Evolutionary conservation across 306 rosid genomes (phyloP), one percentile per base, ranked within the genome.

Genomic region (Dryas alaskensis): DNA sequence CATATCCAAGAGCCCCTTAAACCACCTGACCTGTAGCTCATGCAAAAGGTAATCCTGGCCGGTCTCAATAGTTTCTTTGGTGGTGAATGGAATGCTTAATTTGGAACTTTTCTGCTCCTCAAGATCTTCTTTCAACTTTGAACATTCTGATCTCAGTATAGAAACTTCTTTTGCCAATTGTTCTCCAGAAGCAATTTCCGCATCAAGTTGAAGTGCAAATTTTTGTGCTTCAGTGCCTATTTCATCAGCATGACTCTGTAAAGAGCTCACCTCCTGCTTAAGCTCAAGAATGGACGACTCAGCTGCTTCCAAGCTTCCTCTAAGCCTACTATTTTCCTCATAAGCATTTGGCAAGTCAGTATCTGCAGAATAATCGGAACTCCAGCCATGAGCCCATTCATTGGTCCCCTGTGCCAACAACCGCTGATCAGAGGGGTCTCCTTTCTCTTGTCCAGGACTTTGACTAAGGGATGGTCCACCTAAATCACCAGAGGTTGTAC

Each of bases 161-260:
- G 83, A 76, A 73, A 95, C 91, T 85, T 95, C 98, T 70, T 85
- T 87, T 50, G 85, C 83, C 55, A 95, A 81, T 66, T 61, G 84
- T 86, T 92, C 90, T 45, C 99, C 90, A 4, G 97, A 90, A 70
- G 89, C 81, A 75, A 92, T 84, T 89, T 95, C 99, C 19, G 88
- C 78, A 78, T 87, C 83, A 83, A 95, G 89, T 74, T 90, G 90
- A 84, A 81, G 73, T 50, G 93, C 70, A 75, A 92, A 73, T 44
- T 75, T 89, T 31, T 84, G 85, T 42, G 97, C 79, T 80, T 90
- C 93, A 53, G 51, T 72, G 13, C 96, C 96, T 73, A 92, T 79
- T 74, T 87, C 92, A 87, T 86, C 89, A 40, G 92, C 96, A 75
- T 92, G 86, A 75, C 79, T 81, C 69, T 85, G 97, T 84, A 95